phyloP scores from a whole-genome alignment of 805 yeast species.

The Kluyveromyces siamensis region DNA sequence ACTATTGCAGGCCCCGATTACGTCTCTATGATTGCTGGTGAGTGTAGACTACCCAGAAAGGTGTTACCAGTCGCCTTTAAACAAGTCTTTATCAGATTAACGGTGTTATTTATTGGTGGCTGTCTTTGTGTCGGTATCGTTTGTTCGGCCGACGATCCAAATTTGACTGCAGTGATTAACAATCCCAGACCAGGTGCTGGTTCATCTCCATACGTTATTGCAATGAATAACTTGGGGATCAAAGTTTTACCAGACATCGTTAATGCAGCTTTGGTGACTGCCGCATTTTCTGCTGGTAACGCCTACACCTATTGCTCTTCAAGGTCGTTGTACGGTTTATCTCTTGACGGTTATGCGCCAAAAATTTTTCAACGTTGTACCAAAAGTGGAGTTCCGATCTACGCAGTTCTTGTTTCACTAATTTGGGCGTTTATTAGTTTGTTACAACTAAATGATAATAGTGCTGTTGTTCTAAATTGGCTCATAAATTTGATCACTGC shows the following conservation, averaged over 20 bases:
- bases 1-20: slow-evolving; percentile 86
- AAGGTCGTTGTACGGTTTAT: slow-evolving; percentile 58
- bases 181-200: slow-evolving; percentile 67
- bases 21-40: slow-evolving; percentile 79
- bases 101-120: slow-evolving; percentile 62
- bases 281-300: slow-evolving; percentile 80
- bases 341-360: slow-evolving; percentile 69
- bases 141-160: slow-evolving; percentile 60
- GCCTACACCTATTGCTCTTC: slow-evolving; percentile 70
- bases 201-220: slow-evolving; percentile 75
- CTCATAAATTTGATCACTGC: slow-evolving; percentile 62
- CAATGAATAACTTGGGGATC: slow-evolving; percentile 64
- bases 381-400: slow-evolving; percentile 61
- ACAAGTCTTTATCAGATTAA: slow-evolving; percentile 60
- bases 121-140: slow-evolving; percentile 72
- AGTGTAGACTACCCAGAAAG: slow-evolving; percentile 60
- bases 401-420: slow-evolving; percentile 41
- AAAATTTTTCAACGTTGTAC: slow-evolving; percentile 51
- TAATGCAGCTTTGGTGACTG: slow-evolving; percentile 64
- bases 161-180: slow-evolving; percentile 46
- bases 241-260: slow-evolving; percentile 66
- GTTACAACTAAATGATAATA: slow-evolving; percentile 49
- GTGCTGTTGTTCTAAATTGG: slow-evolving; percentile 64
- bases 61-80: slow-evolving; percentile 72
- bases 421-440: slow-evolving; percentile 59